phyloP scores from a whole-genome alignment of 768 basidiomycete species.

The Phaeotremella skinneri region DNA sequence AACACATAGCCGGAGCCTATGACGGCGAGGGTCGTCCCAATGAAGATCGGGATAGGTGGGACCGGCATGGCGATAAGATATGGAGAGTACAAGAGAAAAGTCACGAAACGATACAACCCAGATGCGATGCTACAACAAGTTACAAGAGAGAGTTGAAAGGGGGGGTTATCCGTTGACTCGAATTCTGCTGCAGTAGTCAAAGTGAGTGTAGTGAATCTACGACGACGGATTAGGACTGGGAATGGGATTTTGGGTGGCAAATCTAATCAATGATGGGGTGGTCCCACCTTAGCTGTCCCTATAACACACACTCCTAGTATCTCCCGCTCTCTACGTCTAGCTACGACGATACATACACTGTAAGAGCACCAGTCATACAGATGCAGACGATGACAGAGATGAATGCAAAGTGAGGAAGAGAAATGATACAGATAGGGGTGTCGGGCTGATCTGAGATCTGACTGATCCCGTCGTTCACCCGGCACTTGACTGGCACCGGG shows the following conservation, averaged over 20 bases:
- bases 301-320: too few species aligned
- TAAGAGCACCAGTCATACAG: too few species aligned
- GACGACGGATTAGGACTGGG: not conserved
- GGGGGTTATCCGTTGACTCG: not conserved
- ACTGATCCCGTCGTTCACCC: too few species aligned
- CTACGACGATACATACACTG: too few species aligned
- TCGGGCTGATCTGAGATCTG: too few species aligned
- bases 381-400: too few species aligned
- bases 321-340: too few species aligned
- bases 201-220: not conserved
- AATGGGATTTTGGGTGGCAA: not conserved
- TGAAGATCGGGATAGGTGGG: constrained; percentile 30
- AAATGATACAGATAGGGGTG: too few species aligned
- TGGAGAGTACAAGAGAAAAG: not conserved
- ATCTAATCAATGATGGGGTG: too few species aligned
- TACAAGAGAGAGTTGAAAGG: not conserved
- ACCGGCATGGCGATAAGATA: constrained; percentile 25
- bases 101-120: not conserved
- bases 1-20: constrained; percentile 43
- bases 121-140: not conserved
- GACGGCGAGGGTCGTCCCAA: constrained; percentile 38
- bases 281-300: too few species aligned
- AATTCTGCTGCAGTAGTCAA: not conserved
- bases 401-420: too few species aligned
- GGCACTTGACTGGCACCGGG: too few species aligned